A percentile compares a stretch with the other conserved stretches of the same genome.
These are phyloP conservation scores for Aaosphaeria pasadenensis DNA, from an alignment of 2,329 filamentous ascomycete species.

Conservation along the genomic window DNA sequence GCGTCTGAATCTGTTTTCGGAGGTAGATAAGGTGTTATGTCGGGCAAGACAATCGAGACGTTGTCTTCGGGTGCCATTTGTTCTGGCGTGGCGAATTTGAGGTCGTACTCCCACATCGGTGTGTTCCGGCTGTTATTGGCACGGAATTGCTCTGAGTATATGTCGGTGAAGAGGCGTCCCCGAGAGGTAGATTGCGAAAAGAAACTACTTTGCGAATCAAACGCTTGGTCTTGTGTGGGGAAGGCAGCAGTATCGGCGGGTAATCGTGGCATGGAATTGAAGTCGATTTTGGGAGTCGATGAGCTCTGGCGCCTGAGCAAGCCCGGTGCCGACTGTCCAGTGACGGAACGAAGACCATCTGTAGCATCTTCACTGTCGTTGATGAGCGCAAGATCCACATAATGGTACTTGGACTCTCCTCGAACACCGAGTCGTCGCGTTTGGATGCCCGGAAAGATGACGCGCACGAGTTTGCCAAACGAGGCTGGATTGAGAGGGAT, in stretches of 20 bases:
- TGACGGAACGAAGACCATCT: slow-evolving; percentile 17
- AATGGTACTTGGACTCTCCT: slow-evolving; percentile 98
- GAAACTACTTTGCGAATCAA: slow-evolving; percentile 25
- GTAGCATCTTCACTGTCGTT: slow-evolving; percentile 40
- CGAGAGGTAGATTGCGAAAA: slow-evolving; percentile 40
- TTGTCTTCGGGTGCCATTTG: slow-evolving; percentile 60
- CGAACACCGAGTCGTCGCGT: slow-evolving; percentile 88
- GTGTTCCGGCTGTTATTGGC: slow-evolving; percentile 32
- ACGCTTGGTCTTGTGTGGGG: slow-evolving; percentile 30
- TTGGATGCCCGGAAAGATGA: slow-evolving; percentile 93
- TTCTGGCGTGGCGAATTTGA: slow-evolving; percentile 60
- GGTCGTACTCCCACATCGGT: slow-evolving; percentile 58
- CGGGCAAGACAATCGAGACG: slow-evolving; percentile 75
- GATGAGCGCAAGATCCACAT: slow-evolving; percentile 56
- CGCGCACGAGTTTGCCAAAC: slow-evolving; percentile 94
- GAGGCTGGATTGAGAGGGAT: slow-evolving; percentile 95
- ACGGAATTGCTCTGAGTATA: slow-evolving; percentile 42
- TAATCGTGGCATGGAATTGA: slow-evolving; percentile 43
- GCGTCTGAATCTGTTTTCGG: slow-evolving; percentile 80
- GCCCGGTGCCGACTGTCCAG: slow-evolving; percentile 15
- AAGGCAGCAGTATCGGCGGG: slow-evolving; percentile 50
- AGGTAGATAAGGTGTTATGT: slow-evolving; percentile 78
- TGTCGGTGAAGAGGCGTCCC: slow-evolving; percentile 46
- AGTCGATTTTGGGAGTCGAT: slow-evolving; percentile 29
- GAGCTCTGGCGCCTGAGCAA: slow-evolving; percentile 31